Evolutionary conservation across 805 yeast species (phyloP), one percentile per base, ranked within the genome.

Genomic region (Maudiozyma bulderi): DNA sequence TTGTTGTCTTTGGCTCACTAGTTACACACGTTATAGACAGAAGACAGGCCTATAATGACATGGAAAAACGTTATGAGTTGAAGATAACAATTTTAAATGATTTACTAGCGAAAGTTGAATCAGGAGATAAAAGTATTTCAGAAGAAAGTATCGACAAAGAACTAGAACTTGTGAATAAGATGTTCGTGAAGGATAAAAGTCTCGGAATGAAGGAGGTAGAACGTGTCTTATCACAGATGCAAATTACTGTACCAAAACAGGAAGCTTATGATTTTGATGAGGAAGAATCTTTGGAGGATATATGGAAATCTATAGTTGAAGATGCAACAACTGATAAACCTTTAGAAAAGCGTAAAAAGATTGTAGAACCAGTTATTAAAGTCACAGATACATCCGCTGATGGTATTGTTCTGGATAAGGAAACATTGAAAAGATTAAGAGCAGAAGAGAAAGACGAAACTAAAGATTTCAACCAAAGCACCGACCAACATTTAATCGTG

Each of bases 1-100:
- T 75, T 2, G 66, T 77, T 6, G 54, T 74, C 10, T 71, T 75
- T 40, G 73, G 78, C 1, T 72, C 79, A 0, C 70, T 75, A 55
- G 64, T 77, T 8, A 69, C 74, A 52, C 71, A 73, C 56, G 70
- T 76, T 20, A 72, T 73, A 47, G 69, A 71, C 38, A 62, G 68
- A 32, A 70, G 74, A 47, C 68, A 72, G 38, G 65, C 65, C 11
- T 59, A 62, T 31, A 69, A 69, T 6, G 74, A 70, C 26, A 53
- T 75, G 55, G 72, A 69, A 28, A 59, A 68, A 39, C 59, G 72
- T 11, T 67, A 72, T 52, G 42, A 53, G 2, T 53, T 73, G 34
- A 74, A 73, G 56, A 60, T 70, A 9, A 52, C 57, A 15, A 66
- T 71, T 13, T 58, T 75, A 29, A 60, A 68, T 14, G 67, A 64